These are phyloP conservation scores for Passiflora organensis DNA, from an alignment of 345 rosid species.

Conservation along the genomic window DNA sequence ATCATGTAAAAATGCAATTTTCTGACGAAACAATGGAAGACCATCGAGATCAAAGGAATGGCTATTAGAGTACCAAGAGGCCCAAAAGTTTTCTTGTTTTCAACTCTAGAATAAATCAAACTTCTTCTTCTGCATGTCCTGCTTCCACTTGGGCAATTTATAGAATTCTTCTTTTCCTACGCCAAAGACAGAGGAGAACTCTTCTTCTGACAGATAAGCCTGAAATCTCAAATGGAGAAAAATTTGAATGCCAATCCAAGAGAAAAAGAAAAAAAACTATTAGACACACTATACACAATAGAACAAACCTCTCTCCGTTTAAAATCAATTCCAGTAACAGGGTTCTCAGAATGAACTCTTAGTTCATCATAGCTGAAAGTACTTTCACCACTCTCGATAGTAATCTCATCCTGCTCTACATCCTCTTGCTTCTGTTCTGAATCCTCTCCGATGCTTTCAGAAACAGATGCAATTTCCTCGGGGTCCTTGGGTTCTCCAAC, in stretches of 20 bases:
- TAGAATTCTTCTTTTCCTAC: constrained; percentile 70
- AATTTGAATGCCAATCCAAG: background rate
- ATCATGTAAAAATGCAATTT: no score
- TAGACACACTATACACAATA: constrained; percentile 1
- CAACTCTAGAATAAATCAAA: constrained; percentile 59
- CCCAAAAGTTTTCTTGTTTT: constrained; percentile 6
- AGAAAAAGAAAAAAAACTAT: background rate
- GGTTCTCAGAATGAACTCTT: constrained; percentile 76
- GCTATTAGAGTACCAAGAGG: no score
- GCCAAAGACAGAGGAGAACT: constrained; percentile 67
- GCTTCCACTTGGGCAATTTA: constrained; percentile 93
- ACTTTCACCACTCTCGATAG: constrained; percentile 22
- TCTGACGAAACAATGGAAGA: no score
- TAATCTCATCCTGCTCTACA: constrained; percentile 38
- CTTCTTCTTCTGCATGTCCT: constrained; percentile 87
- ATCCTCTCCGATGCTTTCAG: constrained; percentile 44
- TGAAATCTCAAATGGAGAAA: constrained; percentile 19
- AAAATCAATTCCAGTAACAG: constrained; percentile 86
- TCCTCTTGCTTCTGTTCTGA: constrained; percentile 43
- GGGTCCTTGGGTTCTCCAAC: constrained; percentile 46
- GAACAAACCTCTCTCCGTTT: constrained; percentile 85
- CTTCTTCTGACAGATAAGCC: constrained; percentile 87
- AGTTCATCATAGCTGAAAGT: constrained; percentile 81
- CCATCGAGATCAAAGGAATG: no score
- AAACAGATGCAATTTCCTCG: constrained; percentile 35